Base-by-base conservation (phyloP, 164 flowering plant species). In the Magnolia changhungtana region DNA sequence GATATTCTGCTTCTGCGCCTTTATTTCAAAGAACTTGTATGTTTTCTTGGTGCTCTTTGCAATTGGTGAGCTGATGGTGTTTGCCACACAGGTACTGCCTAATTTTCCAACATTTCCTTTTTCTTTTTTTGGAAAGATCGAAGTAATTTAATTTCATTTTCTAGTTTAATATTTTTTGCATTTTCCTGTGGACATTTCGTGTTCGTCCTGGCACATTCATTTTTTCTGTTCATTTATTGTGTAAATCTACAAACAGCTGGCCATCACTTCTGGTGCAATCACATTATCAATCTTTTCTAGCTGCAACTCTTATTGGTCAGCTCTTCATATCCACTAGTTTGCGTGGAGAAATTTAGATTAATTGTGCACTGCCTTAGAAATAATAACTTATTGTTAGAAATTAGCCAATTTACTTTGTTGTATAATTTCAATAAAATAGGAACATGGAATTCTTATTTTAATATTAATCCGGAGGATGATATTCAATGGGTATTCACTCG, bases 41-140 rank as follows among this genome's bases (percentile, higher is more conserved):
- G 91, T 81, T 18, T 96, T 92, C 82, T 45, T 94, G 20, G 87
- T 75, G 50, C 89, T 96, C 68, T 96, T 96, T 71, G 68, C 92
- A 50, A 77, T 96, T 67, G 99, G 98, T 55, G 98, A 96, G 81
- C 82, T 96, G 19, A 85, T 92, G 52, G 85, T 96, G 52, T 96
- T 96, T 84, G 96, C 94, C 18, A 94, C 97, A 9, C 99, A 94
- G 98, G 99, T 95, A 88, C 23, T 19, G 24, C 77, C 63, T 16
- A 68, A 20, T 0, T 31, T 14, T 7, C 63, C 18, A 27, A 27
- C 70, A 24, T 67, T 67, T 67, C 59, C 59, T 9, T 52, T 8
- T 52, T 13, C 58, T 14, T 14, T 8, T 8, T 1, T 52, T 7
- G 14, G 10, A 14, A 52, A 52, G 59, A 52, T 52, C 13, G 14